Conservation (phyloP, 164 flowering plant genomes). For the Umbilicus rupestris region DNA sequence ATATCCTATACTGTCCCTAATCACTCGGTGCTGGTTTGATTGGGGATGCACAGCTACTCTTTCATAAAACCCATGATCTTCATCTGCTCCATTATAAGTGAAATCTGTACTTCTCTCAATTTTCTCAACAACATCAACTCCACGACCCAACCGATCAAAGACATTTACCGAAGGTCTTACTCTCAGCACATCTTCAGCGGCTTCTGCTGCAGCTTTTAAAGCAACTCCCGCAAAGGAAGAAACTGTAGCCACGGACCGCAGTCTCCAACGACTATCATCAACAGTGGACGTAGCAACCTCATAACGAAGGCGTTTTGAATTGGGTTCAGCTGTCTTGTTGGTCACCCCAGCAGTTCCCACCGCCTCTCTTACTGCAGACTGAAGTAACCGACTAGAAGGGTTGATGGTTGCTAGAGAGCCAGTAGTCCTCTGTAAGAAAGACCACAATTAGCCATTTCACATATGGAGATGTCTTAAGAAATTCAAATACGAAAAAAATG, state of each 20-base stretch:
- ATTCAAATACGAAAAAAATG: neutral
- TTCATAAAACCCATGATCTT: conserved; percentile 1
- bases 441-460: conserved; percentile 11
- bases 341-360: conserved; percentile 48
- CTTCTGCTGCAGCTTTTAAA: conserved; percentile 78
- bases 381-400: conserved; percentile 79
- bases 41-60: neutral
- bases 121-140: conserved; percentile 23
- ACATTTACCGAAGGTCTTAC: conserved; percentile 48
- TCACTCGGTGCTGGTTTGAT: neutral
- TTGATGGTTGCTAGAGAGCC: conserved; percentile 25
- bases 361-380: conserved; percentile 93
- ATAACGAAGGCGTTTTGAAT: conserved; percentile 70
- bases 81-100: conserved; percentile 15
- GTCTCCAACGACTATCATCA: conserved; percentile 32
- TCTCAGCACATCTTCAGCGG: conserved; percentile 68
- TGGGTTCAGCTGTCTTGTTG: conserved; percentile 29
- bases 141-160: conserved; percentile 69
- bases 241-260: conserved; percentile 44
- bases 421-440: conserved; percentile 39
- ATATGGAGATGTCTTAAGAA: neutral
- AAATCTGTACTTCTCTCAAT: conserved; percentile 15
- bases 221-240: conserved; percentile 53
- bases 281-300: conserved; percentile 59
- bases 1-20: conserved; percentile 17